Evolutionary conservation across 2,329 filamentous ascomycete species (phyloP).

Genomic region (Lasiodiplodia citricola): DNA sequence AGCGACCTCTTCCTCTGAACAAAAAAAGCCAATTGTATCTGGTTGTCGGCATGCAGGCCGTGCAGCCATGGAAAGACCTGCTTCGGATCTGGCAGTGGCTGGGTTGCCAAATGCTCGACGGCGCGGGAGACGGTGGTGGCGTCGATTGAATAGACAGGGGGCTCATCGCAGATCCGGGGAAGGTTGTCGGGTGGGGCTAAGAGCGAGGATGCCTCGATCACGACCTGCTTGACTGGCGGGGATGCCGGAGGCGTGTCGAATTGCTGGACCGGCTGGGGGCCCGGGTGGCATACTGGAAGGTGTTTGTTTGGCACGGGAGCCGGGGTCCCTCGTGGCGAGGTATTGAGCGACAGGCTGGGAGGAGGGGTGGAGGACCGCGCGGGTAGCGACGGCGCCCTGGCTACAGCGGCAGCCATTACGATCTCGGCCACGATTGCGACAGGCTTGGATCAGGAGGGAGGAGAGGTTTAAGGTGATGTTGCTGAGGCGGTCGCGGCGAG

Average conservation of each 20-base stretch:
- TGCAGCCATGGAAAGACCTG: constrained; percentile 96
- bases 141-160: constrained; percentile 73
- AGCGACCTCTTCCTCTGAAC: constrained; percentile 74
- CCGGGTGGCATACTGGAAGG: constrained; percentile 85
- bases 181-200: constrained; percentile 70
- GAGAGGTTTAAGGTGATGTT: background rate
- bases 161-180: constrained; percentile 56
- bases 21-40: constrained; percentile 90
- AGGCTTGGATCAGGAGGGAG: background rate
- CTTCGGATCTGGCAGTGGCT: constrained; percentile 83
- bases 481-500: background rate
- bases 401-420: constrained; percentile 51
- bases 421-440: background rate
- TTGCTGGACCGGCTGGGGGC: constrained; percentile 60
- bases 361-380: constrained; percentile 52
- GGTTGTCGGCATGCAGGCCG: constrained; percentile 86
- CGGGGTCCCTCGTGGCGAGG: constrained; percentile 60
- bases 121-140: constrained; percentile 72
- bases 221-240: constrained; percentile 62
- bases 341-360: constrained; percentile 63
- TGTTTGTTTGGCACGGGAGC: constrained; percentile 83
- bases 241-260: constrained; percentile 60
- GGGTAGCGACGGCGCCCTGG: constrained; percentile 44
- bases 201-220: constrained; percentile 68
- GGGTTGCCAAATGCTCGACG: constrained; percentile 74